phyloP scores from a whole-genome alignment of 2,329 filamentous ascomycete species.

The Aureobasidium musti region DNA sequence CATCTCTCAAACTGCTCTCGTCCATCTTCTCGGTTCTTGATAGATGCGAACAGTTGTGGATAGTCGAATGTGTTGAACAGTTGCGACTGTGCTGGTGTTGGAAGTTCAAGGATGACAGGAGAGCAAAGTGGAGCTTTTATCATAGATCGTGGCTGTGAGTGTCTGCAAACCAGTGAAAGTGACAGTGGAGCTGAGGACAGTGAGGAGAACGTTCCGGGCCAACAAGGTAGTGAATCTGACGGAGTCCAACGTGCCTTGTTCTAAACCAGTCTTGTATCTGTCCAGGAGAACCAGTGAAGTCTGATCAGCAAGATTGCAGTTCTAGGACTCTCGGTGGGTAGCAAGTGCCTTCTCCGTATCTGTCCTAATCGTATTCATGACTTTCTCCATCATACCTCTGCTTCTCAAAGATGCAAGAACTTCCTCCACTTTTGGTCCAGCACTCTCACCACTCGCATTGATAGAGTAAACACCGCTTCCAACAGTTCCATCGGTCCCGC shows the following conservation, averaged over 20 bases:
- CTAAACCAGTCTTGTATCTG: neutral
- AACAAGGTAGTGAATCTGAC: too few relatives aligned
- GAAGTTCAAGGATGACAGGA: neutral
- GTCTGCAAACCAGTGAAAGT: neutral
- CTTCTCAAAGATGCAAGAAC: slow-evolving; percentile 38
- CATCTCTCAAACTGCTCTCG: too few relatives aligned
- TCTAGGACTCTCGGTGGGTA: neutral
- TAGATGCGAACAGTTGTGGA: neutral
- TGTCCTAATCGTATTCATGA: slow-evolving; percentile 37
- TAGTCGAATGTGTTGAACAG: neutral
- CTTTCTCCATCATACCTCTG: slow-evolving; percentile 40
- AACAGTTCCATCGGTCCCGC: slow-evolving; percentile 37
- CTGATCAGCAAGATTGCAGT: slow-evolving; percentile 52
- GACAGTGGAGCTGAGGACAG: neutral
- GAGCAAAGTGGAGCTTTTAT: neutral
- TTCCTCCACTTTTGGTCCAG: slow-evolving; percentile 35
- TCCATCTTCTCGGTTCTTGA: neutral
- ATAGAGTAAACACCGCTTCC: slow-evolving; percentile 44
- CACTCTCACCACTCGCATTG: slow-evolving; percentile 38
- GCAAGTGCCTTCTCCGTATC: slow-evolving; percentile 34
- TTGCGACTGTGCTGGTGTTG: neutral
- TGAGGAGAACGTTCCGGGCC: too few relatives aligned
- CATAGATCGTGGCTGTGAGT: neutral
- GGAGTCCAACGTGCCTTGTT: too few relatives aligned
- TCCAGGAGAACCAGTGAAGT: neutral